Conservation (phyloP, 257 asterid species). For the Petrea volubilis region DNA sequence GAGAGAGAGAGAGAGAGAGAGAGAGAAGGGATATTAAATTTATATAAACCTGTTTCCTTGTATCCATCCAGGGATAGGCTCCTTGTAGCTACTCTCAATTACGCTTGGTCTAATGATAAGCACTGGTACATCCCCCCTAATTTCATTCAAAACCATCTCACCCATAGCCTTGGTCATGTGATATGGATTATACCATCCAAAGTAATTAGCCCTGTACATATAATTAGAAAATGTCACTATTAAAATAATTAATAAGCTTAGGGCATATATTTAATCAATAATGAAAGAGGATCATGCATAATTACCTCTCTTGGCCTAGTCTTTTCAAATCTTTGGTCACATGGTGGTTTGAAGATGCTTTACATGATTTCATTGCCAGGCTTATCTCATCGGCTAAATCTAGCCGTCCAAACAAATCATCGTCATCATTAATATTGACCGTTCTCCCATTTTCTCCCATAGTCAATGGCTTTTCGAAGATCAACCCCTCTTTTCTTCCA, state of each 20-base stretch:
- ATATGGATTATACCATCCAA: conserved; percentile 43
- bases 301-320: conserved; percentile 37
- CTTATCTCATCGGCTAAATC: conserved; percentile 31
- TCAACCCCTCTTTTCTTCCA: conserved; percentile 34
- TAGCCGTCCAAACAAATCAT: background rate
- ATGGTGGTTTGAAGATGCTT: conserved; percentile 1
- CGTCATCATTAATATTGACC: background rate
- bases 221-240: no score
- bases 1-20: no score
- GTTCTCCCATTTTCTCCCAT: conserved; percentile 35
- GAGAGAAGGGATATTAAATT: no score
- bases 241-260: no score
- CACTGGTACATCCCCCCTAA: conserved; percentile 32
- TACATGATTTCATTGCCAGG: conserved; percentile 26
- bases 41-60: conserved; percentile 41
- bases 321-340: conserved; percentile 23
- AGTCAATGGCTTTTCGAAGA: conserved; percentile 24
- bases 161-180: conserved; percentile 48
- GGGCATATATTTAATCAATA: no score
- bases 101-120: conserved; percentile 38
- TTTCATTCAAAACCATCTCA: conserved; percentile 42
- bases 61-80: conserved; percentile 50
- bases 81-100: conserved; percentile 37
- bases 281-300: background rate
- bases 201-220: conserved; percentile 30